These are phyloP conservation scores for Podospora conica DNA, from an alignment of 495 filamentous ascomycete species.

Conservation along the genomic window DNA sequence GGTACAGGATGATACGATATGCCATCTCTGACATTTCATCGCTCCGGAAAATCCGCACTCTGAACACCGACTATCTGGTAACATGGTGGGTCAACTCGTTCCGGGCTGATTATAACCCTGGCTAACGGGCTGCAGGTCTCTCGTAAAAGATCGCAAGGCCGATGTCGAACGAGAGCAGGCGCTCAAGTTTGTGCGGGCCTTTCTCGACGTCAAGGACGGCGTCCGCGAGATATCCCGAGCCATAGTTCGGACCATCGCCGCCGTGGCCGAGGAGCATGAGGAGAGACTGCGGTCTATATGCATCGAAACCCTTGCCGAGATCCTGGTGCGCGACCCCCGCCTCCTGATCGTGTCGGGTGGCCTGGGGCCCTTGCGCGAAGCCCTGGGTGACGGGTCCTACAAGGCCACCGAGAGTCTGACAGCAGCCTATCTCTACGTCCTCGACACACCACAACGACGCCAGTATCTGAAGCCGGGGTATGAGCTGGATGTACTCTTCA, in stretches of 20 bases:
- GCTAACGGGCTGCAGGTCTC: conserved; percentile 45
- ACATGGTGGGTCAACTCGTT: conserved; percentile 49
- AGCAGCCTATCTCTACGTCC: conserved; percentile 75
- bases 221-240: conserved; percentile 80
- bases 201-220: conserved; percentile 92
- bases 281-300: conserved; percentile 85
- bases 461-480: conserved; percentile 75
- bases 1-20: conserved; percentile 87
- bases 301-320: conserved; percentile 85
- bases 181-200: conserved; percentile 90
- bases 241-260: conserved; percentile 78
- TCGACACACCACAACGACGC: conserved; percentile 76
- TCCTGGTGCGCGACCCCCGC: conserved; percentile 76
- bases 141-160: conserved; percentile 91
- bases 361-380: conserved; percentile 72
- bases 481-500: conserved; percentile 71
- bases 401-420: conserved; percentile 83
- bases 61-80: conserved; percentile 89
- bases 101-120: not conserved
- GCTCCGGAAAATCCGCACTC: conserved; percentile 73
- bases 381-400: conserved; percentile 83
- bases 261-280: conserved; percentile 81
- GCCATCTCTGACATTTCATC: conserved; percentile 89
- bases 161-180: conserved; percentile 96
- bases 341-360: conserved; percentile 76